These are phyloP conservation scores for Boletus semigastroideus DNA, from an alignment of 1,284 basidiomycete species.

Conservation along the genomic window DNA sequence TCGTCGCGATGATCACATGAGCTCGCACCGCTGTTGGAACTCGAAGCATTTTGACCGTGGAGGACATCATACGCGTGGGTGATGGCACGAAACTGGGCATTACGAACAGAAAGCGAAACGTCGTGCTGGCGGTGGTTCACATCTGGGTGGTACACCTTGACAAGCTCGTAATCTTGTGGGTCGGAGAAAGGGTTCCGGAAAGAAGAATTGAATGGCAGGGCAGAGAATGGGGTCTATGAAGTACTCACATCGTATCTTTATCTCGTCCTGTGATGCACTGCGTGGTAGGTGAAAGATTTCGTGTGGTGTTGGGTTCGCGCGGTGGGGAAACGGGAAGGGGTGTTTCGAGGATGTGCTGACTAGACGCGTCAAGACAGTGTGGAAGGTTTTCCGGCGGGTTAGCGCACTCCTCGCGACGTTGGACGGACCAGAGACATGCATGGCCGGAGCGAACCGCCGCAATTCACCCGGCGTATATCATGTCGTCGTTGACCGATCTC, in stretches of 20 bases:
- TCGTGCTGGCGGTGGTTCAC: conserved; percentile 34
- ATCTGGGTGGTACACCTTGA: conserved; percentile 54
- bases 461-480: too few species aligned
- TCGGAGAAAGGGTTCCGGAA: background rate
- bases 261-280: conserved; percentile 43
- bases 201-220: background rate
- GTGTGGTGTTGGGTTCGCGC: conserved; percentile 45
- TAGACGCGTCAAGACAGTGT: background rate
- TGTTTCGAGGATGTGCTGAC: conserved; percentile 7
- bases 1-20: conserved; percentile 22
- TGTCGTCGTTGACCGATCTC: too few species aligned
- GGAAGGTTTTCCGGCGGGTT: background rate
- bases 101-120: conserved; percentile 36
- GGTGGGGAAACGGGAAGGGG: conserved; percentile 41
- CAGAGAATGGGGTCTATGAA: background rate
- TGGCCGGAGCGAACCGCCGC: conserved; percentile 1
- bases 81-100: conserved; percentile 49
- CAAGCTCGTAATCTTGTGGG: conserved; percentile 51
- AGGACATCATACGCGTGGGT: conserved; percentile 49
- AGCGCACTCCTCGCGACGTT: background rate
- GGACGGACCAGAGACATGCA: background rate
- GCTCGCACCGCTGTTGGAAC: background rate
- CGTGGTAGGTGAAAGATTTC: conserved; percentile 54
- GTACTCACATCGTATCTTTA: conserved; percentile 48
- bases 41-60: conserved; percentile 2